Conservation (phyloP, 768 basidiomycete genomes). For the Mycena belliarum region DNA sequence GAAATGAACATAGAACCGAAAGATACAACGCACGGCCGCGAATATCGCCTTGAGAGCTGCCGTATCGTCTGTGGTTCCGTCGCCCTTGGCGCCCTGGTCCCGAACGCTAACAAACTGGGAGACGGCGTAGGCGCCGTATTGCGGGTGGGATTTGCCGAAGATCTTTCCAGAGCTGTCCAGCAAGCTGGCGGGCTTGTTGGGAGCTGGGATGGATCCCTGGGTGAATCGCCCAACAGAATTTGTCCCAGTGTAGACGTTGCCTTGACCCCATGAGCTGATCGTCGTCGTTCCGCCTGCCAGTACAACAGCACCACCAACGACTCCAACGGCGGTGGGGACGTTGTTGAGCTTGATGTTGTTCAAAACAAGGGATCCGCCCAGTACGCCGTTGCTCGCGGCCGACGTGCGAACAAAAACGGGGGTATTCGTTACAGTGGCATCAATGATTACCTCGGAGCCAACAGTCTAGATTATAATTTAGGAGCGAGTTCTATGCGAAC, state of each 20-base stretch:
- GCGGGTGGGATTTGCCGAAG: conserved; percentile 64
- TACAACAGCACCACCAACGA: conserved; percentile 50
- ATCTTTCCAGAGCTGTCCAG: conserved; percentile 61
- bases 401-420: conserved; percentile 63
- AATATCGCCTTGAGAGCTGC: conserved; percentile 65
- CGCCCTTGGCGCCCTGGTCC: conserved; percentile 69
- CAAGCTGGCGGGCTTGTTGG: conserved; percentile 58
- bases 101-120: conserved; percentile 74
- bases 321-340: conserved; percentile 62
- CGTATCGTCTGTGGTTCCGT: conserved; percentile 78
- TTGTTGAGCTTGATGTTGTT: conserved; percentile 65
- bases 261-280: conserved; percentile 75
- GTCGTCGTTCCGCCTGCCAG: conserved; percentile 61
- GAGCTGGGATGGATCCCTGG: conserved; percentile 49
- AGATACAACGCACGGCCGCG: conserved; percentile 40
- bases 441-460: conserved; percentile 63
- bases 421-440: conserved; percentile 59
- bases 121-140: conserved; percentile 62
- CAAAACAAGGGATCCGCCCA: conserved; percentile 63
- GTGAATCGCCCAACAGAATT: conserved; percentile 44
- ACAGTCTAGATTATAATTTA: conserved; percentile 42
- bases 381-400: conserved; percentile 40
- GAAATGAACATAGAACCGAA: neutral
- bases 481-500: neutral
- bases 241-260: conserved; percentile 66